These are phyloP conservation scores for Acorus calamus DNA, from an alignment of 106 monocot species.

Conservation along the genomic window DNA sequence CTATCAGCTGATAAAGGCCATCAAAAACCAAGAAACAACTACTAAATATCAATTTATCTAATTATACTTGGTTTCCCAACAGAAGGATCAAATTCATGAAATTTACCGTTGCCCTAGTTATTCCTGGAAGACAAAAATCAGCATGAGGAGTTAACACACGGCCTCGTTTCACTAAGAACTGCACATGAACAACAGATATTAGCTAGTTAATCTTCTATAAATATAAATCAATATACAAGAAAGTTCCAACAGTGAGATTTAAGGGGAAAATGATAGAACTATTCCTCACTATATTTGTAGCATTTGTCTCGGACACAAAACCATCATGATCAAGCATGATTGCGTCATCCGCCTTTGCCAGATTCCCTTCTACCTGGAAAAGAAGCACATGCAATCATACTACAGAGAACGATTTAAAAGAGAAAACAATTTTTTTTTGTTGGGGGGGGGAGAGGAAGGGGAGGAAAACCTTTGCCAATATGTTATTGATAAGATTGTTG, in stretches of 20 bases:
- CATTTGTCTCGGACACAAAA: constrained; percentile 99
- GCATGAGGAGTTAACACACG: constrained; percentile 80
- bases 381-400: neutral
- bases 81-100: neutral
- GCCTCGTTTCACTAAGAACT: constrained; percentile 97
- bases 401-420: neutral
- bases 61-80: neutral
- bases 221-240: neutral
- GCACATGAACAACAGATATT: constrained; percentile 13
- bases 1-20: no score
- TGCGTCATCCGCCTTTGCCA: constrained; percentile 90
- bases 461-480: constrained; percentile 72
- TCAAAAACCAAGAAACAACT: no score
- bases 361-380: constrained; percentile 78
- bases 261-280: neutral
- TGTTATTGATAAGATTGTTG: constrained; percentile 98
- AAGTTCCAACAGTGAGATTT: neutral
- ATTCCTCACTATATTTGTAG: constrained; percentile 79
- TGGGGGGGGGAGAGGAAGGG: neutral
- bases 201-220: neutral
- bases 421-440: neutral
- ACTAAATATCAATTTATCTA: neutral
- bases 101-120: constrained; percentile 87
- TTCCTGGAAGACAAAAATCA: constrained; percentile 95
- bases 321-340: constrained; percentile 97